Evolutionary conservation across 352 stramenopile species (phyloP).

Genomic region (Pythium biforme): DNA sequence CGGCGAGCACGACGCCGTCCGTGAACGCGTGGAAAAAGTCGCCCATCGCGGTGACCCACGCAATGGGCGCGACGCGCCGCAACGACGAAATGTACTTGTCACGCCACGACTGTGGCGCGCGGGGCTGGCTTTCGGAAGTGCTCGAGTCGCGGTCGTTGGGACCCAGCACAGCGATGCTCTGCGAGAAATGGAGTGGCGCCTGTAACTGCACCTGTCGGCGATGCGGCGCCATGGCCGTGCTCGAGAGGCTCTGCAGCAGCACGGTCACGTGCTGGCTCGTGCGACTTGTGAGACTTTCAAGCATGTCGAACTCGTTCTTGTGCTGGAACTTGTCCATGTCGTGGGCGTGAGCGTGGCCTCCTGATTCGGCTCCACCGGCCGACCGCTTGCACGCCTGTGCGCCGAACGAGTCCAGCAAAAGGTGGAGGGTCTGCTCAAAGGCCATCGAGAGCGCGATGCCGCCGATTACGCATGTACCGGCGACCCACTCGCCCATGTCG

Average conservation of each 20-base stretch:
- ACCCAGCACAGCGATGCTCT: conserved; percentile 6
- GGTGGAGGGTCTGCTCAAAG: conserved; percentile 32
- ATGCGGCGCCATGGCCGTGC: conserved; percentile 1
- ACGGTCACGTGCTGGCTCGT: conserved; percentile 16
- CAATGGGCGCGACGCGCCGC: conserved; percentile 21
- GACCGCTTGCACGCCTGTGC: not conserved
- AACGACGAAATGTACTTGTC: conserved; percentile 25
- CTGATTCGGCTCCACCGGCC: not conserved
- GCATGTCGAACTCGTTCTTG: conserved; percentile 13
- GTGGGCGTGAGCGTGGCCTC: conserved; percentile 4
- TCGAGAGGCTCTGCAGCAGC: conserved; percentile 10
- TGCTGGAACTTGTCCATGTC: not conserved
- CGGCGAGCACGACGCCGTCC: conserved; percentile 33
- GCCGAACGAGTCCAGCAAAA: conserved; percentile 29
- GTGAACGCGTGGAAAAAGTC: conserved; percentile 36
- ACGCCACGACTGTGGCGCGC: conserved; percentile 6
- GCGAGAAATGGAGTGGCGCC: not conserved
- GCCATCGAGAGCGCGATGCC: conserved; percentile 35
- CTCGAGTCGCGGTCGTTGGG: conserved; percentile 8
- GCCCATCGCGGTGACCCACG: conserved; percentile 34
- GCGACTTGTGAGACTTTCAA: conserved; percentile 13
- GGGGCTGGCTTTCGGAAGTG: not conserved
- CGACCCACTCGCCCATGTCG: conserved; percentile 34
- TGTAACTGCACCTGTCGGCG: not conserved
- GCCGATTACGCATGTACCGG: conserved; percentile 29